A percentile compares a stretch with the other conserved stretches of the same genome.
Evolutionary conservation across 2,329 filamentous ascomycete species (phyloP).

Genomic region (Paramyrothecium roridum): DNA sequence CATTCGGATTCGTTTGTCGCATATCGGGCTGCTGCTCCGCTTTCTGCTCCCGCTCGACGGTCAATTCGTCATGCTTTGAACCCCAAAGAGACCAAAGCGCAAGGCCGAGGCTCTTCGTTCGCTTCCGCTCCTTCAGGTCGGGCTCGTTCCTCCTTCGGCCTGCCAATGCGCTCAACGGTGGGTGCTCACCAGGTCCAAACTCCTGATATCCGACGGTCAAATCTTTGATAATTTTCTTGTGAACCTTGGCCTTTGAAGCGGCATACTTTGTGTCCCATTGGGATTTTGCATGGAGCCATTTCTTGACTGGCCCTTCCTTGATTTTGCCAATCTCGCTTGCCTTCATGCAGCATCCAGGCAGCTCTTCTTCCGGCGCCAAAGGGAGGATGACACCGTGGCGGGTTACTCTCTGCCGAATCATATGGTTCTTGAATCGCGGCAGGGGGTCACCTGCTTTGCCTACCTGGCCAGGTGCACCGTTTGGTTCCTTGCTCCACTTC

Average conservation of each 20-base stretch:
- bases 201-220: conserved; percentile 68
- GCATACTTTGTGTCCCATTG: conserved; percentile 73
- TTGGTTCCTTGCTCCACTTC: background rate
- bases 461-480: conserved; percentile 40
- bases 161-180: conserved; percentile 80
- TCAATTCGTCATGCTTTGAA: conserved; percentile 80
- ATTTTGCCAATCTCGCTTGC: conserved; percentile 70
- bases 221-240: conserved; percentile 71
- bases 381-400: conserved; percentile 71
- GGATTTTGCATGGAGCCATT: conserved; percentile 75
- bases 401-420: conserved; percentile 88
- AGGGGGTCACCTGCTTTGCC: conserved; percentile 85
- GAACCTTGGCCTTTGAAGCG: conserved; percentile 65
- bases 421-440: conserved; percentile 75
- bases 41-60: conserved; percentile 57
- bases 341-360: conserved; percentile 63
- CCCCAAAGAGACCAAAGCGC: conserved; percentile 86
- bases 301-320: conserved; percentile 74
- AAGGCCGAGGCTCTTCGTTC: conserved; percentile 69
- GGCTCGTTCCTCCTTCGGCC: conserved; percentile 55
- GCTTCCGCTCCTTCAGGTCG: conserved; percentile 45
- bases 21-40: conserved; percentile 35
- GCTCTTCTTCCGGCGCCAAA: conserved; percentile 60
- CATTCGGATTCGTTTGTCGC: conserved; percentile 29
- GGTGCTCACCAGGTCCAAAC: conserved; percentile 68